Evolutionary conservation across 139 green algal genomes (phyloP).

Genomic region (Coelastrella sp.): DNA sequence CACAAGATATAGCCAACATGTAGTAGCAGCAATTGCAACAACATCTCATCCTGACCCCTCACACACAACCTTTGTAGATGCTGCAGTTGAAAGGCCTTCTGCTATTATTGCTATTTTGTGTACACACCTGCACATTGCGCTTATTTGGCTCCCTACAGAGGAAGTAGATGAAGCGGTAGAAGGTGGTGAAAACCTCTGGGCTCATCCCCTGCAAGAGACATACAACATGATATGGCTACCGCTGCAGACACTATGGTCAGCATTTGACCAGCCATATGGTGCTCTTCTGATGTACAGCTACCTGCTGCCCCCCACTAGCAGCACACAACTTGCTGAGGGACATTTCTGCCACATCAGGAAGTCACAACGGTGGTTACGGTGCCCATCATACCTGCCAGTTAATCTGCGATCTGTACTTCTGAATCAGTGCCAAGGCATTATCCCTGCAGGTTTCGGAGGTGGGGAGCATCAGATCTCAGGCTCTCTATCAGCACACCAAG

Average conservation of each 20-base stretch:
- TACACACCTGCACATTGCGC: conserved; percentile 55
- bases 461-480: too few relatives aligned
- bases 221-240: too few relatives aligned
- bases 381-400: conserved; percentile 47
- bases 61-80: too few relatives aligned
- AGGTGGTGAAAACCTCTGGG: conserved; percentile 58
- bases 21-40: not conserved
- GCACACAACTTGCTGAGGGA: too few relatives aligned
- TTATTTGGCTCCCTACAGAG: conserved; percentile 55
- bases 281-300: not conserved
- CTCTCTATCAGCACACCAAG: not conserved
- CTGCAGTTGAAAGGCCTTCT: too few relatives aligned
- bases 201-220: conserved; percentile 59
- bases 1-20: not conserved
- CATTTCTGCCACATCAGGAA: too few relatives aligned
- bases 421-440: conserved; percentile 36
- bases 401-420: conserved; percentile 44
- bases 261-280: too few relatives aligned
- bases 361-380: not conserved
- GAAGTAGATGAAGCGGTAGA: conserved; percentile 70
- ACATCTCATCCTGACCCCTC: too few relatives aligned
- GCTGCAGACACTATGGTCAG: too few relatives aligned
- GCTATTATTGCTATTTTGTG: too few relatives aligned
- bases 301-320: not conserved
- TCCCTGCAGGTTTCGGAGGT: too few relatives aligned